A percentile compares a stretch with the other conserved stretches of the same genome.
These are phyloP conservation scores for Aspergillus clavatus DNA, from an alignment of 2,329 filamentous ascomycete species.

Conservation along the genomic window DNA sequence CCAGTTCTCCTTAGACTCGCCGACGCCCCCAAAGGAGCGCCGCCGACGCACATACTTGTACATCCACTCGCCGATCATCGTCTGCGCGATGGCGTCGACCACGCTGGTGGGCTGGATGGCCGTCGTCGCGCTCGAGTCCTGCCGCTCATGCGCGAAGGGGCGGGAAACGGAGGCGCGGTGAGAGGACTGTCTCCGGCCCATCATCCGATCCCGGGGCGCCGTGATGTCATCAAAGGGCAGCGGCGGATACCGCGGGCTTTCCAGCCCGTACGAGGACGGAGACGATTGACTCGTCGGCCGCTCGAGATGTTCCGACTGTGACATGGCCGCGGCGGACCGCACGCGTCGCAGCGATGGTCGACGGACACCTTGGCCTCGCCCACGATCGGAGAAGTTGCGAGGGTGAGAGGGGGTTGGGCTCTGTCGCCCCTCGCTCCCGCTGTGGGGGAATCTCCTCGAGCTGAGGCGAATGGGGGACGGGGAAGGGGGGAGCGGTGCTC, in stretches of 20 bases:
- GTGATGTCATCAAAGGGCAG: constrained; percentile 69
- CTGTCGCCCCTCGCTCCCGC: constrained; percentile 67
- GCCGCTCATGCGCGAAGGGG: constrained; percentile 30
- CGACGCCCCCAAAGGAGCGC: constrained; percentile 84
- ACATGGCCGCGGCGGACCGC: constrained; percentile 72
- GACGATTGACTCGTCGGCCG: constrained; percentile 46
- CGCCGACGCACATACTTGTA: constrained; percentile 51
- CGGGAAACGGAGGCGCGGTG: constrained; percentile 23
- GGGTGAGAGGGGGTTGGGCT: constrained; percentile 65
- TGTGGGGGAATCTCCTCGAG: constrained; percentile 67
- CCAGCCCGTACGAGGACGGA: constrained; percentile 59
- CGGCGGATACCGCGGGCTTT: constrained; percentile 68
- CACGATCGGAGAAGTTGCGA: constrained; percentile 52
- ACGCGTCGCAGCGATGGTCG: constrained; percentile 70
- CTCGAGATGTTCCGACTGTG: constrained; percentile 47
- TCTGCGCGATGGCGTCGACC: constrained; percentile 94
- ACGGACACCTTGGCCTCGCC: constrained; percentile 45
- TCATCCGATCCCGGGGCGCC: constrained; percentile 37
- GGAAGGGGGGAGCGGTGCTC: constrained; percentile 68
- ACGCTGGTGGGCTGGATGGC: constrained; percentile 68
- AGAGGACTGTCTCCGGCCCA: constrained; percentile 16
- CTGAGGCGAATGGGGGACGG: constrained; percentile 85
- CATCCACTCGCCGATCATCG: constrained; percentile 84
- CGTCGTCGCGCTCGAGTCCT: constrained; percentile 50
- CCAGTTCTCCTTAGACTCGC: constrained; percentile 43